Evolutionary conservation across 2,329 filamentous ascomycete species (phyloP).

Genomic region (Cryphonectria parasitica): DNA sequence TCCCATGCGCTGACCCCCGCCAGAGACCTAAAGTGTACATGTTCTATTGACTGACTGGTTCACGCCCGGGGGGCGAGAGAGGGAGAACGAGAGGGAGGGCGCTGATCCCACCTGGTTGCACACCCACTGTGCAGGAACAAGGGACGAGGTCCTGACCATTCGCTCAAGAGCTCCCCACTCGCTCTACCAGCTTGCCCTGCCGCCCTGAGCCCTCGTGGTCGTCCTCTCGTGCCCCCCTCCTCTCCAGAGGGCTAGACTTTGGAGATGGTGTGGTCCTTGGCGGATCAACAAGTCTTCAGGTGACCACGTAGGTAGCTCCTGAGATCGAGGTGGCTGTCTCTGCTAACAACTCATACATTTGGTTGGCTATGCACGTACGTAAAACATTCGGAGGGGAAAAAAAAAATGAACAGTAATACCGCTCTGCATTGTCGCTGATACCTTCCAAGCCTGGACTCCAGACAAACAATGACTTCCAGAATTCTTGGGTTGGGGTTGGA

Average conservation of each 20-base stretch:
- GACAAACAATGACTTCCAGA: neutral
- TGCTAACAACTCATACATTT: neutral
- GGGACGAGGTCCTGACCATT: slow-evolving; percentile 6
- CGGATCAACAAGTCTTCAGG: slow-evolving; percentile 7
- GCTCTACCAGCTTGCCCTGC: slow-evolving; percentile 17
- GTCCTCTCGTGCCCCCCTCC: neutral
- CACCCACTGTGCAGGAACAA: slow-evolving; percentile 15
- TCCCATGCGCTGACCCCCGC: neutral
- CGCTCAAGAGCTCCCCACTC: slow-evolving; percentile 7
- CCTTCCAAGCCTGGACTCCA: slow-evolving; percentile 17
- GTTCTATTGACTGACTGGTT: neutral
- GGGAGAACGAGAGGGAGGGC: neutral
- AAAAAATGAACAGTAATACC: neutral
- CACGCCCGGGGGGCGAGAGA: neutral
- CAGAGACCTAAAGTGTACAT: neutral
- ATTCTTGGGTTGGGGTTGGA: slow-evolving; percentile 3
- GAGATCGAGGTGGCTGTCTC: neutral
- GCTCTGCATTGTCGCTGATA: slow-evolving; percentile 1
- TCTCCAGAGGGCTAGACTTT: slow-evolving; percentile 8
- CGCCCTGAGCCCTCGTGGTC: slow-evolving; percentile 18
- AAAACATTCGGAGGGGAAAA: neutral
- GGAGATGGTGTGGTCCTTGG: slow-evolving; percentile 10
- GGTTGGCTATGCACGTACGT: neutral
- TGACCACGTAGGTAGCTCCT: slow-evolving; percentile 18
- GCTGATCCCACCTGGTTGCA: slow-evolving; percentile 2